Evolutionary conservation across 2,329 filamentous ascomycete species (phyloP).

Genomic region (Penicillium sp.): DNA sequence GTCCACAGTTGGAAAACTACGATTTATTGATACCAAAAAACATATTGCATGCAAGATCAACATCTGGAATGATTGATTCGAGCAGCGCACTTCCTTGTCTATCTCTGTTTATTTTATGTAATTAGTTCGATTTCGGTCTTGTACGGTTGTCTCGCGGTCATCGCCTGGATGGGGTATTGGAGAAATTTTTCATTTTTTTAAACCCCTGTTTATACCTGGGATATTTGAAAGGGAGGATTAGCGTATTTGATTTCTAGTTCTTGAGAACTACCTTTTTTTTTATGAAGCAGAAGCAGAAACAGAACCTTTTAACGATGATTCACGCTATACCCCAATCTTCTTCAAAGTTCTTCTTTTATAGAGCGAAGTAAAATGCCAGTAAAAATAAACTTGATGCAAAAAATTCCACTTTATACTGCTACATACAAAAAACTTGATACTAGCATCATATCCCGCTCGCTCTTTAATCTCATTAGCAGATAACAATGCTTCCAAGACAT

Average conservation of each 20-base stretch:
- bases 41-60: slow-evolving; percentile 16
- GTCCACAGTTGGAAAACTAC: slow-evolving; percentile 1
- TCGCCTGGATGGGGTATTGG: no score
- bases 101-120: slow-evolving; percentile 22
- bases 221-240: neutral
- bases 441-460: no score
- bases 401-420: neutral
- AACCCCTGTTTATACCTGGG: no score
- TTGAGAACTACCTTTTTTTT: neutral
- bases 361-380: neutral
- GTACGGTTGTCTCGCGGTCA: no score
- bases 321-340: no score
- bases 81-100: slow-evolving; percentile 18
- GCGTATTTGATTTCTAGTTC: neutral
- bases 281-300: neutral
- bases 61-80: slow-evolving; percentile 31
- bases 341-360: no score
- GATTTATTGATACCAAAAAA: slow-evolving; percentile 1
- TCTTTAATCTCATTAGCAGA: no score
- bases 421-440: neutral
- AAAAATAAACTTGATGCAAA: no score
- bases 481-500: no score
- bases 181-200: no score
- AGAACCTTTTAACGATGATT: no score
- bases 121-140: slow-evolving; percentile 13